Percentiles rank a stretch among this genome's conserved stretches.
Evolutionary conservation across 208 protist genomes (phyloP).

Genomic region (Acanthamoeba triangularis): DNA sequence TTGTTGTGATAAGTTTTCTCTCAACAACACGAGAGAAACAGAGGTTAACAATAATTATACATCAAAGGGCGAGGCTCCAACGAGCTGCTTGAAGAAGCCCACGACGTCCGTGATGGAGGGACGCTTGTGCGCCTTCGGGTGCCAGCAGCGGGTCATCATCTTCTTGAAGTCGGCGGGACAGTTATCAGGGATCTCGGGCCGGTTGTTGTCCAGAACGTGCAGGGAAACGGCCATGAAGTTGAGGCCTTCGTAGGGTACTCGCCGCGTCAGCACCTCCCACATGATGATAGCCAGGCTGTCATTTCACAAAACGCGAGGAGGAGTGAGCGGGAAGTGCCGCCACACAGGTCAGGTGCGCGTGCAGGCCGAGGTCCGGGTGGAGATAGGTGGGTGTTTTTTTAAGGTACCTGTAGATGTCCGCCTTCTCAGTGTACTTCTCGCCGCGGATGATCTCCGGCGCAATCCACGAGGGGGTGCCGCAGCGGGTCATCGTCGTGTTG

Average conservation of each 20-base stretch:
- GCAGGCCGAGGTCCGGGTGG: too few relatives aligned
- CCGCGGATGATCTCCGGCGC: slow-evolving; percentile 49
- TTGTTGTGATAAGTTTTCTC: too few relatives aligned
- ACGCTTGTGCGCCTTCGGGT: slow-evolving; percentile 27
- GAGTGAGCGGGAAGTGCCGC: too few relatives aligned
- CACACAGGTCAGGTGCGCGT: too few relatives aligned
- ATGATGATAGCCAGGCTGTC: slow-evolving; percentile 39
- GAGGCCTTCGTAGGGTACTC: slow-evolving; percentile 40
- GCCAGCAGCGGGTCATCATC: slow-evolving; percentile 61
- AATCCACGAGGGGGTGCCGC: slow-evolving; percentile 32
- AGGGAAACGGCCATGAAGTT: slow-evolving; percentile 43
- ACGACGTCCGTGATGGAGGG: neutral
- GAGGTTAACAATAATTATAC: too few relatives aligned
- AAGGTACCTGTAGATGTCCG: slow-evolving; percentile 30
- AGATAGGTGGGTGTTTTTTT: too few relatives aligned
- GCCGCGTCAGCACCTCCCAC: slow-evolving; percentile 55
- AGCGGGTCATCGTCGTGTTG: slow-evolving; percentile 40
- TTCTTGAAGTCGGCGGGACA: slow-evolving; percentile 4
- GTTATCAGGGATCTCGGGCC: slow-evolving; percentile 14
- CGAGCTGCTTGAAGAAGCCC: slow-evolving; percentile 8
- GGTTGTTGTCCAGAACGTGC: slow-evolving; percentile 19
- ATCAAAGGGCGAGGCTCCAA: neutral
- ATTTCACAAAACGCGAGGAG: too few relatives aligned
- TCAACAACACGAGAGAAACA: too few relatives aligned
- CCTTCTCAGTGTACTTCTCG: slow-evolving; percentile 60